A percentile compares a stretch with the other conserved stretches of the same genome.
Conservation (phyloP, 2,329 filamentous ascomycete species). For the Xylaria sp. region DNA sequence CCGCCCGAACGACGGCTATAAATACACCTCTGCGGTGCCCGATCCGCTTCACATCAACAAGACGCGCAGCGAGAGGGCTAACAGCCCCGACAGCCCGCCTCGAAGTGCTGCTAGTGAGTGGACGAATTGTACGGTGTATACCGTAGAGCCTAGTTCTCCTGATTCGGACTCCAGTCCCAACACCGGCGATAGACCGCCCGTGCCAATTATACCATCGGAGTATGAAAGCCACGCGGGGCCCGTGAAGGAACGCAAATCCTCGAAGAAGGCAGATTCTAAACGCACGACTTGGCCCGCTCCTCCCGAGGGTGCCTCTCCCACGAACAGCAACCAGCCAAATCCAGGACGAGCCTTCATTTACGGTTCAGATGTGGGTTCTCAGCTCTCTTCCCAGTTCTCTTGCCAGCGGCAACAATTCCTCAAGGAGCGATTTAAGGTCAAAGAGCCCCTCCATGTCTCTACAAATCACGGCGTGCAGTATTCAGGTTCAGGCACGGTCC, state of each 20-base stretch:
- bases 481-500: neutral
- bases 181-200: constrained; percentile 14
- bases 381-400: constrained; percentile 8
- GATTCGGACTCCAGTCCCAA: neutral
- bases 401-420: constrained; percentile 17
- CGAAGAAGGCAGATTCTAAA: too few relatives aligned
- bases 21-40: constrained; percentile 21
- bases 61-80: neutral
- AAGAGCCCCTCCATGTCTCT: neutral
- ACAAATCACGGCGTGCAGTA: neutral
- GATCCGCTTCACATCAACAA: constrained; percentile 16
- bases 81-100: neutral
- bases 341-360: constrained; percentile 13
- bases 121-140: constrained; percentile 26
- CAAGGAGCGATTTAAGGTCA: constrained; percentile 10
- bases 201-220: constrained; percentile 21
- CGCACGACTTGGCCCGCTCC: constrained; percentile 17
- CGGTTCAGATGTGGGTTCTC: constrained; percentile 18
- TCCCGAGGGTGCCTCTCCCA: constrained; percentile 1
- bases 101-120: constrained; percentile 10
- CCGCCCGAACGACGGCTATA: constrained; percentile 5
- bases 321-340: constrained; percentile 1
- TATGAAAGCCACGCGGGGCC: neutral
- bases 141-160: constrained; percentile 2
- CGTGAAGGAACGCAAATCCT: neutral